Conservation (phyloP, 2,329 filamentous ascomycete genomes). For the Fusarium cicatricum region DNA sequence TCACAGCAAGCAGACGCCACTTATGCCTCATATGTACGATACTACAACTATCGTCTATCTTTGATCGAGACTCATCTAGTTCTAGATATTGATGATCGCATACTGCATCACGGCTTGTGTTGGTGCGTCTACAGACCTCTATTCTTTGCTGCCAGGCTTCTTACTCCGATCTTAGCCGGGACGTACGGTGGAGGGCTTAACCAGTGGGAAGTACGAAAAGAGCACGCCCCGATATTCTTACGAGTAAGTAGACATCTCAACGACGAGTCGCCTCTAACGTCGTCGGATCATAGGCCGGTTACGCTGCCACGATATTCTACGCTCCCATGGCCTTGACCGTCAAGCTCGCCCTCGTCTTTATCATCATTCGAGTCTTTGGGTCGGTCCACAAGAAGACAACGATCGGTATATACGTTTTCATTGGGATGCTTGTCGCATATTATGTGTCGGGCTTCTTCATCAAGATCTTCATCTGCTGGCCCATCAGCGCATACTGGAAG, state of each 20-base stretch:
- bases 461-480: constrained; percentile 54
- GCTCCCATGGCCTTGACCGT: constrained; percentile 53
- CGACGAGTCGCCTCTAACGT: not conserved
- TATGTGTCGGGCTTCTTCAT: constrained; percentile 52
- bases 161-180: not conserved
- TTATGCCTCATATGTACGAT: constrained; percentile 23
- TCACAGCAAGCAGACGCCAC: constrained; percentile 15
- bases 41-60: not conserved
- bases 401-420: constrained; percentile 49
- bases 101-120: constrained; percentile 24
- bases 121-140: constrained; percentile 1
- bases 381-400: constrained; percentile 50
- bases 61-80: not conserved
- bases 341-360: constrained; percentile 54
- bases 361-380: constrained; percentile 54
- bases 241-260: constrained; percentile 38
- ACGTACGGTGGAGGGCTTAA: constrained; percentile 23
- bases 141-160: too few species aligned
- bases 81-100: constrained; percentile 22
- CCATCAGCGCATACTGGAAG: constrained; percentile 52
- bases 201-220: constrained; percentile 35
- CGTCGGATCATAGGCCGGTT: constrained; percentile 45
- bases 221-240: constrained; percentile 45
- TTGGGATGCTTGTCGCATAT: constrained; percentile 49
- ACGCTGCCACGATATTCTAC: constrained; percentile 55